Evolutionary conservation across 1,284 basidiomycete species (phyloP), one percentile per base, ranked within the genome.

Genomic region (Trichosporon inkin): DNA sequence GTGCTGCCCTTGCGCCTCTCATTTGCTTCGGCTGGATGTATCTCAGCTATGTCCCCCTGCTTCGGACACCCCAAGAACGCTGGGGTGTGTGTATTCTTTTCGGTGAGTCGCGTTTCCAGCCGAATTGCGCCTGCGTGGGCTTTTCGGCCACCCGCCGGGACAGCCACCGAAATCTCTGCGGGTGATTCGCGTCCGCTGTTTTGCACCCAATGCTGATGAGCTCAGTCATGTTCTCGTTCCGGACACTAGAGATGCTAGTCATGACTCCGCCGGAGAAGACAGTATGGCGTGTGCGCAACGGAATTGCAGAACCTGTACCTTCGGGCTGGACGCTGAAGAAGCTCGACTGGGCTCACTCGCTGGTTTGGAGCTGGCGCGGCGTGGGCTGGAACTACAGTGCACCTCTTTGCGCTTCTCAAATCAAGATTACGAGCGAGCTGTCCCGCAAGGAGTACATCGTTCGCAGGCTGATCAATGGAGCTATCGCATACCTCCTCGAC

Each of bases 351-450:
- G 67, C 71, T 0, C 22, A 44, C 0, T 67, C 66, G 20, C 67
- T 74, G 20, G 70, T 62, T 56, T 74, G 67, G 63, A 72, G 72
- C 1, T 67, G 56, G 37, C 66, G 75, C 11, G 73, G 75, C 20
- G 67, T 77, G 6, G 75, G 75, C 3, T 77, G 75, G 75, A 73
- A 71, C 62, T 71, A 62, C 39, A 58, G 58, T n/a, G 63, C 68
- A 16, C 66, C 69, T 1, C 64, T 75, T 2, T 64, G 68, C 2
- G 39, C 57, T 5, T 68, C 69, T 6, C 44, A 49, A 24, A 17
- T 49, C 44, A 49, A 49, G 14, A 67, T 68, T n/a, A 28, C 16
- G 6, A 17, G 34, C 19, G 61, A 59, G 19, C 73, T 49, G 44
- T 49, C 44, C 44, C 44, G 44, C 14, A 49, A 49, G 44, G 14